Conservation (phyloP, 2,329 filamentous ascomycete genomes). For the Nemania sp. region DNA sequence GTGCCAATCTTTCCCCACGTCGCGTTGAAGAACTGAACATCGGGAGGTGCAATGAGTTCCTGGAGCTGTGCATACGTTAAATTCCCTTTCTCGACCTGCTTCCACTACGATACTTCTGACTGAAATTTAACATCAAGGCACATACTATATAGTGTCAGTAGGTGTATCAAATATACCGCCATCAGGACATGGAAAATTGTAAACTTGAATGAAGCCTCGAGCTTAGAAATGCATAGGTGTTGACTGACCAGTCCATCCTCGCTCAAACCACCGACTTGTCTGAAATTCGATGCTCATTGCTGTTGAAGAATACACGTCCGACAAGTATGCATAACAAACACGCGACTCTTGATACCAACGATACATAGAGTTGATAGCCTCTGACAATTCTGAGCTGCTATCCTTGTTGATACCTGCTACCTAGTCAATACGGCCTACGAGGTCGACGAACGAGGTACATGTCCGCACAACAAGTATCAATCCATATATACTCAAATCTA, state of each 20-base stretch:
- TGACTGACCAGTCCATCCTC: constrained; percentile 16
- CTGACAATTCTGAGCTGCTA: constrained; percentile 12
- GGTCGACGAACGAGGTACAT: background rate
- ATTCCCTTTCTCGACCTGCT: background rate
- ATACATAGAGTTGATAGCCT: constrained; percentile 15
- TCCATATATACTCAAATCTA: constrained; percentile 4
- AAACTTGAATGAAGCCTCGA: no score
- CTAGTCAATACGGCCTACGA: background rate
- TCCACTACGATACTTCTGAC: no score
- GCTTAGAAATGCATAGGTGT: no score
- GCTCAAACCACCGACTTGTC: constrained; percentile 11
- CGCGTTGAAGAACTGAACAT: constrained; percentile 5
- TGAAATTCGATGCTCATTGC: background rate
- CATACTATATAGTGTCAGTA: no score
- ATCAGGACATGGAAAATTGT: no score
- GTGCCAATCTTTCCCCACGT: constrained; percentile 3
- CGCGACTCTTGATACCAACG: no score
- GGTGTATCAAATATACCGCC: no score
- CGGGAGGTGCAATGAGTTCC: constrained; percentile 10
- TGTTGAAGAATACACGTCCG: background rate
- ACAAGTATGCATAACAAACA: constrained; percentile 5
- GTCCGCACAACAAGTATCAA: constrained; percentile 10
- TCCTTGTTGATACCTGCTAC: constrained; percentile 7
- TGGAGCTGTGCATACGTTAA: background rate
- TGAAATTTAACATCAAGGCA: no score